A percentile compares a stretch with the other conserved stretches of the same genome.
Evolutionary conservation across 164 flowering plant species (phyloP).

Genomic region (Tetrastigma voinierianum): DNA sequence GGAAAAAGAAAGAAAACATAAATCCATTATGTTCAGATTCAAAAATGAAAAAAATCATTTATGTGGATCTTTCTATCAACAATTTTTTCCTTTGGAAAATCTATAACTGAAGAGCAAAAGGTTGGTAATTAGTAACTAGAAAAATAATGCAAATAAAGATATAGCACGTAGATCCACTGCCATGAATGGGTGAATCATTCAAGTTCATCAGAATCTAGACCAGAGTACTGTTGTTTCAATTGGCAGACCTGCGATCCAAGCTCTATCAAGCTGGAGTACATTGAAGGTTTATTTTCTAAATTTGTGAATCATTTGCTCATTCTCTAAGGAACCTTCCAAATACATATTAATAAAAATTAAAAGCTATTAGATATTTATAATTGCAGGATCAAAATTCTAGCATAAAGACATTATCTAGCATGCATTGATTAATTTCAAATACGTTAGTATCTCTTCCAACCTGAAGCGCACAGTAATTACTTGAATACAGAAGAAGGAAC

Average conservation of each 20-base stretch:
- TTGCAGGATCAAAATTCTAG: constrained; percentile 5
- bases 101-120: too few relatives aligned
- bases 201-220: too few relatives aligned
- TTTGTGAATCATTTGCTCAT: background rate
- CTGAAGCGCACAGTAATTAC: constrained; percentile 99
- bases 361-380: background rate
- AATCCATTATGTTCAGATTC: too few relatives aligned
- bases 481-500: constrained; percentile 86
- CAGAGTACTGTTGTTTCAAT: too few relatives aligned
- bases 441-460: constrained; percentile 29
- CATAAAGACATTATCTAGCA: background rate
- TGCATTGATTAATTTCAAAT: background rate
- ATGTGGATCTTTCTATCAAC: background rate
- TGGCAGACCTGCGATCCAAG: too few relatives aligned
- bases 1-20: background rate
- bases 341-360: background rate
- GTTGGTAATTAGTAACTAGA: too few relatives aligned
- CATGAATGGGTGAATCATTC: too few relatives aligned
- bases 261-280: too few relatives aligned
- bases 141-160: too few relatives aligned
- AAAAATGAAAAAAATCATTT: too few relatives aligned
- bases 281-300: too few relatives aligned
- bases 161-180: too few relatives aligned
- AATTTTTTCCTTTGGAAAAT: background rate
- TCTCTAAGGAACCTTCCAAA: background rate